Evolutionary conservation across 2,329 filamentous ascomycete species (phyloP).

Genomic region (Endocalyx cinctus): DNA sequence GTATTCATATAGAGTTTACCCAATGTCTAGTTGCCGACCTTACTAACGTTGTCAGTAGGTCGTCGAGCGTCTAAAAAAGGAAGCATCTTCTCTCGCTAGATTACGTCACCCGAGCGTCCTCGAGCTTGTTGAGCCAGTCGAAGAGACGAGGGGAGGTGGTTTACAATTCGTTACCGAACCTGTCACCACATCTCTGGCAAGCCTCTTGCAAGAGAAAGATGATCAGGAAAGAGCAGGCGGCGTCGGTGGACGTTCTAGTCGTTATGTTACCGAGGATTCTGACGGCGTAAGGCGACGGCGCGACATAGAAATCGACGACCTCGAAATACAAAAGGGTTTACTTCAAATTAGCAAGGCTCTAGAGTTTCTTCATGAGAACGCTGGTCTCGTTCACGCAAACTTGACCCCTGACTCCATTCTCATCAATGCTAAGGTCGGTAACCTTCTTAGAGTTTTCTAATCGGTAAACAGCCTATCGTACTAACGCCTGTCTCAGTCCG

Average conservation of each 20-base stretch:
- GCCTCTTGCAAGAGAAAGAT: slow-evolving; percentile 81
- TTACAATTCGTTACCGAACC: slow-evolving; percentile 94
- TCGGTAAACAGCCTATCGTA: slow-evolving; percentile 1
- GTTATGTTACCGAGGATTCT: slow-evolving; percentile 75
- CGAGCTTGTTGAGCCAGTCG: slow-evolving; percentile 89
- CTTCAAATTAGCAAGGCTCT: slow-evolving; percentile 90
- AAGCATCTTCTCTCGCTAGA: slow-evolving; percentile 82
- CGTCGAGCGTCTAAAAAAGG: slow-evolving; percentile 83
- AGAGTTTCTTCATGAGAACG: slow-evolving; percentile 93
- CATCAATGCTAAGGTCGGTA: slow-evolving; percentile 82
- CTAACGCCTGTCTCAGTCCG: slow-evolving; percentile 56
- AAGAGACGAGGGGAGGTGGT: slow-evolving; percentile 86
- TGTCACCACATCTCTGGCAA: slow-evolving; percentile 82
- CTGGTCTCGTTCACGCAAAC: slow-evolving; percentile 89
- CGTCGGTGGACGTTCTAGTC: slow-evolving; percentile 65
- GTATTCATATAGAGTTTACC: neutral
- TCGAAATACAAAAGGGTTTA: slow-evolving; percentile 95
- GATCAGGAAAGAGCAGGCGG: slow-evolving; percentile 71
- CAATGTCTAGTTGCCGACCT: too few relatives aligned
- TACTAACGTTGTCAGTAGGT: slow-evolving; percentile 32
- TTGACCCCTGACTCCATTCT: slow-evolving; percentile 90
- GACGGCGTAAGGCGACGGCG: slow-evolving; percentile 68
- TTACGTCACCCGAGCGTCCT: slow-evolving; percentile 88
- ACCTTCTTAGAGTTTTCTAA: too few relatives aligned
- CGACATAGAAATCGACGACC: slow-evolving; percentile 89